Evolutionary conservation across 441 rosid genomes (phyloP), one percentile per base, ranked within the genome.

Genomic region (Isatis lusitanica): DNA sequence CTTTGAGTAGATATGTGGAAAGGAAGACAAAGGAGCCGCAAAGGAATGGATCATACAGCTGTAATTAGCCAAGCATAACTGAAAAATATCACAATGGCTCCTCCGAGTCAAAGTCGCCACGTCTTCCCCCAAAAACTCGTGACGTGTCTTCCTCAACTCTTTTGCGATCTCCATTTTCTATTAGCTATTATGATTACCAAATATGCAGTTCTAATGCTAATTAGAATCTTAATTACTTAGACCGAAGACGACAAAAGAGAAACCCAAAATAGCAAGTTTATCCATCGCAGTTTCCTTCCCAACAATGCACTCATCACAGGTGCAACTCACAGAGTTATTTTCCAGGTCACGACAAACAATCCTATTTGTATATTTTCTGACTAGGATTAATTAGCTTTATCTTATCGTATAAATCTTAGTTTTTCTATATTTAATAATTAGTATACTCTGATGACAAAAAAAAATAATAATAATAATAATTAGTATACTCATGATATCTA

Each of bases 251-350:
- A 75, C 65, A 69, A 76, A 46, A 71, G 17, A 58, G 9, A 39
- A 53, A 6, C 18, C 68, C 15, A 66, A 50, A 70, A 63, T 73
- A 78, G 85, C 81, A 71, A 18, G 68, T 57, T 73, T 74, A 58
- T 51, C 73, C 63, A 63, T 72, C 7, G 40, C 55, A 44, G 56
- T 17, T 31, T 57, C 59, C 36, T 81, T 31, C 71, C 74, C 26
- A 76, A 26, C 72, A 68, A 50, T 40, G 52, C 65, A 68, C 21
- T 58, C 64, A 31, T 62, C 40, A 58, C 65, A 52, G 31, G 63
- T 53, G 80, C 74, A 40, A 12, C 43, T 50, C 65, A 63, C 28
- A 26, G 28, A 26, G 28, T 26, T 26, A 26, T 26, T 26, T 26
- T 26, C 28, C 28, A 1, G 3, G 28, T 26, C 1, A 26, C 28